These are phyloP conservation scores for Pelargonium cotyledonis DNA, from an alignment of 441 rosid species.

Conservation along the genomic window DNA sequence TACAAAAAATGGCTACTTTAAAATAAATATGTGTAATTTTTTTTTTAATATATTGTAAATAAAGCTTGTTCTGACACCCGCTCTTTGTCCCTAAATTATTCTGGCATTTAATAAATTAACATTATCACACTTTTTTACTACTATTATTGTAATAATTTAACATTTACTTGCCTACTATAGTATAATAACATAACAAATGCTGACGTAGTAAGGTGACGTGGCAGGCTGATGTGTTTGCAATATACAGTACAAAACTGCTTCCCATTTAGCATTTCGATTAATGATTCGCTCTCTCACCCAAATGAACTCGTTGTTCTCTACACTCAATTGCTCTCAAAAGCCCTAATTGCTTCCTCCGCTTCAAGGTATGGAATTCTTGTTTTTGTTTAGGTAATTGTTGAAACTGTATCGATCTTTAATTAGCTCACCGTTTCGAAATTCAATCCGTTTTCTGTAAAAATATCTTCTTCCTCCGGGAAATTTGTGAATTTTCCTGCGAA, in stretches of 20 bases:
- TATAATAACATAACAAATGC: neutral
- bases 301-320: slow-evolving; percentile 1
- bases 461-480: neutral
- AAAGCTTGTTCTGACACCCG: no score
- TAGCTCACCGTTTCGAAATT: neutral
- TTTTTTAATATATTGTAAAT: no score
- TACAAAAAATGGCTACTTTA: no score
- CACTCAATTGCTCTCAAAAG: neutral
- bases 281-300: slow-evolving; percentile 2
- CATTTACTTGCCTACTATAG: neutral
- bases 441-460: neutral
- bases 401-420: neutral
- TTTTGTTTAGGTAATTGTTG: neutral
- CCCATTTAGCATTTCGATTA: neutral
- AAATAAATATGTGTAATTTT: no score
- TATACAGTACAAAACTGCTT: slow-evolving; percentile 1
- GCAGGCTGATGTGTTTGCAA: neutral
- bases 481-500: slow-evolving; percentile 1
- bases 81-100: no score
- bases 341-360: slow-evolving; percentile 3
- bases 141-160: no score
- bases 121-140: no score
- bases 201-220: neutral
- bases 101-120: no score
- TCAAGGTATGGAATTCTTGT: neutral